Evolutionary conservation across 1,139 yeast genomes (phyloP), one percentile per base, ranked within the genome.

Genomic region (Candida neerlandica): DNA sequence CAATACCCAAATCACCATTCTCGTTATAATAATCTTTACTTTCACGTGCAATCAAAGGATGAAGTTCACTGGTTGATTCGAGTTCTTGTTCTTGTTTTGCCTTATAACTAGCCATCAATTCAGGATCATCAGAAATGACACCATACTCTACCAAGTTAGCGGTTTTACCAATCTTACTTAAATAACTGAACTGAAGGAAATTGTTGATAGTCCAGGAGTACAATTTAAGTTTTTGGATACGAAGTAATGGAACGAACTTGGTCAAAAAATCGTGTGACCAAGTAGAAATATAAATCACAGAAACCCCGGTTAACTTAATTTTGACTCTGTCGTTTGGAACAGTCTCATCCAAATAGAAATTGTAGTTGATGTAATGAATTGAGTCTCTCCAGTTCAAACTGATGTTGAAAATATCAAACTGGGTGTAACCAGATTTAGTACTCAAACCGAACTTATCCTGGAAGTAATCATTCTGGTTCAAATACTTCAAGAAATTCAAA

Each of bases 201-300:
- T 69, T 73, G 64, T 92, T 92, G 41, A 90, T 77, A 0, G 98
- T 92, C 98, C 98, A 92, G 18, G 88, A 70, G 66, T 83, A 89
- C 14, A 89, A 70, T 45, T 78, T 75, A 49, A 86, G 65, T 48
- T 78, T 71, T 43, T 80, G 72, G 4, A 69, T 60, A 35, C 69
- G 67, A 26, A 69, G 57, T 15, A 71, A 58, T 0, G 81, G 81
- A 46, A 75, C 55, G 51, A 76, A 75, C 39, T 63, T 63, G 21
- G 66, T 61, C 16, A 75, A 55, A 47, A 73, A 76, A 1, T 64
- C 71, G 3, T 55, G 47, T 1, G 73, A 65, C 80, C 80, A 75
- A 9, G 77, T 75, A 54, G 64, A 60, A 19, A 74, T 55, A 54
- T 75, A 75, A 33, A 75, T 55, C 21, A 76, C 51, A 6, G 79